These are phyloP conservation scores for Lecanosticta acicola DNA, from an alignment of 2,329 filamentous ascomycete genomes.

Conservation along the genomic window DNA sequence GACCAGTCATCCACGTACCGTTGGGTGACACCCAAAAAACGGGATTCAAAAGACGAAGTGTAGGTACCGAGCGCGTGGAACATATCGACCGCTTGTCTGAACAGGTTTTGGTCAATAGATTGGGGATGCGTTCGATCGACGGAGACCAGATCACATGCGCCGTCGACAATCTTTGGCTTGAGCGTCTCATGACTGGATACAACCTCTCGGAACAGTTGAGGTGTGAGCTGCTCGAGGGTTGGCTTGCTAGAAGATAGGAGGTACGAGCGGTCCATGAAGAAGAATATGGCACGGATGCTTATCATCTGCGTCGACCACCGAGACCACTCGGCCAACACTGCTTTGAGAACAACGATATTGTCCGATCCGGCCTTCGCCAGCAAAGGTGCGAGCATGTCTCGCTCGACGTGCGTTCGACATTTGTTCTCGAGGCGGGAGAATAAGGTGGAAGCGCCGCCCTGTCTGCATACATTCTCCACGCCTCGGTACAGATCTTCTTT, in stretches of 20 bases:
- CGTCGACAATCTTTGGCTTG: conserved; percentile 53
- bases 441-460: conserved; percentile 63
- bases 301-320: conserved; percentile 74
- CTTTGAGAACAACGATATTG: conserved; percentile 59
- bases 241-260: conserved; percentile 67
- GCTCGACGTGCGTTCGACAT: conserved; percentile 59
- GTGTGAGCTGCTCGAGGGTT: conserved; percentile 75
- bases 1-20: conserved; percentile 66
- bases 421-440: conserved; percentile 60
- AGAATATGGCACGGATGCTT: conserved; percentile 81
- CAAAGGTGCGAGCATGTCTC: conserved; percentile 54
- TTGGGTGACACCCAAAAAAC: conserved; percentile 63
- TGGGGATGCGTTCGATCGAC: conserved; percentile 58
- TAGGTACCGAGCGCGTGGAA: conserved; percentile 82
- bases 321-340: conserved; percentile 61
- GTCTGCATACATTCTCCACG: conserved; percentile 85
- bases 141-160: conserved; percentile 70
- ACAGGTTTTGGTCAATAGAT: conserved; percentile 55
- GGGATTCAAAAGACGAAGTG: conserved; percentile 69
- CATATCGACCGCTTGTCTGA: conserved; percentile 73
- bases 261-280: conserved; percentile 87
- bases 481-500: conserved; percentile 84
- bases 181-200: conserved; percentile 52
- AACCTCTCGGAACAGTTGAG: conserved; percentile 64
- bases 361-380: conserved; percentile 51